phyloP scores from a whole-genome alignment of 2,329 filamentous ascomycete genomes.

The Chaetomiaceae sp. region DNA sequence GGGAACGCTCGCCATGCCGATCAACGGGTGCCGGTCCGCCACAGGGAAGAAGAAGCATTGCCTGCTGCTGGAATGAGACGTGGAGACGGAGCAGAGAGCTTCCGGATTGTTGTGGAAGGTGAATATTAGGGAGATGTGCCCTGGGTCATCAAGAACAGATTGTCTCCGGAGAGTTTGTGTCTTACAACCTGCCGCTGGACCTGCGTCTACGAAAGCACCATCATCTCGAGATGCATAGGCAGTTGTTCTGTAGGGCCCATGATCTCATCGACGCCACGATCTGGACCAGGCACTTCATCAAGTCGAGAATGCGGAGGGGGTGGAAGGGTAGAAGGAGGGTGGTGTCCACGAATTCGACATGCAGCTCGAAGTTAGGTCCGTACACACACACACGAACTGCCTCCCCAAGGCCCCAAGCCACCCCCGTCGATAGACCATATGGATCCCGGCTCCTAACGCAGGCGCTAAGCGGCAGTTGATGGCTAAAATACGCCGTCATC shows the following conservation, averaged over 20 bases:
- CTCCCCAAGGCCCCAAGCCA: background rate
- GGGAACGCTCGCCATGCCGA: conserved; percentile 12
- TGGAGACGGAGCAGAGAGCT: conserved; percentile 9
- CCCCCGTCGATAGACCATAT: too few relatives aligned
- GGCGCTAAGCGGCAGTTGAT: conserved; percentile 25
- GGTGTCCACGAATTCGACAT: conserved; percentile 1
- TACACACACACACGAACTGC: background rate
- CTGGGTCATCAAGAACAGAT: background rate
- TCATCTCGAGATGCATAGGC: conserved; percentile 13
- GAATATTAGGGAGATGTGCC: too few relatives aligned
- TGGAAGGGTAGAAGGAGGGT: too few relatives aligned
- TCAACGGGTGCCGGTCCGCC: conserved; percentile 10
- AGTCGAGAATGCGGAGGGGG: conserved; percentile 6
- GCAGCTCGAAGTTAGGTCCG: too few relatives aligned
- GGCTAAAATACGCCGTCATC: conserved; percentile 23
- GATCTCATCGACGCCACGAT: conserved; percentile 10
- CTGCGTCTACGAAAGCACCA: background rate
- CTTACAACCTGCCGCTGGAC: background rate
- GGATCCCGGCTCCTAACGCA: background rate
- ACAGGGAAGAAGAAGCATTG: background rate
- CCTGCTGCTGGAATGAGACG: background rate
- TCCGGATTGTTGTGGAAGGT: conserved; percentile 5
- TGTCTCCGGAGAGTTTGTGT: background rate
- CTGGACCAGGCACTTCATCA: background rate
- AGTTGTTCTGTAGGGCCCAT: background rate